A percentile compares a stretch with the other conserved stretches of the same genome.
Conservation (phyloP, 208 protist species). For the Acanthamoeba royreba region DNA sequence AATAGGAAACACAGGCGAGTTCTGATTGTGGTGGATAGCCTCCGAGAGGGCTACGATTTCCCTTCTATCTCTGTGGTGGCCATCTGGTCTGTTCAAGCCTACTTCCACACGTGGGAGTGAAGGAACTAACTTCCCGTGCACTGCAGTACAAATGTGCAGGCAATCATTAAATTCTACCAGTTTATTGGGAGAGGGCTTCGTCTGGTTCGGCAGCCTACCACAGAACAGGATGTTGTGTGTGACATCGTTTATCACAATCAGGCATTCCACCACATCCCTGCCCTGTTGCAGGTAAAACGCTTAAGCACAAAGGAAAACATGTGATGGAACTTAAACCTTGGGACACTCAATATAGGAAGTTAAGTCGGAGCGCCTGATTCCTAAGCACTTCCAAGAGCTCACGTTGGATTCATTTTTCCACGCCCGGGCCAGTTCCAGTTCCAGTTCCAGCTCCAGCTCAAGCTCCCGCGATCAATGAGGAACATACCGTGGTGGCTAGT, state of each 20-base stretch:
- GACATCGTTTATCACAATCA: neutral
- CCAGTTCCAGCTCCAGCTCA: no score
- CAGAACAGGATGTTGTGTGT: neutral
- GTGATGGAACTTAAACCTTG: neutral
- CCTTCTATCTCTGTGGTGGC: neutral
- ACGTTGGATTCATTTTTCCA: neutral
- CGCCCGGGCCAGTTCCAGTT: no score
- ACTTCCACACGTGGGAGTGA: no score
- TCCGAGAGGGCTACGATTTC: neutral
- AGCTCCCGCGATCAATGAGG: no score
- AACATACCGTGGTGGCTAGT: no score
- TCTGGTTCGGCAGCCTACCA: neutral
- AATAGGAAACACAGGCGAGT: no score
- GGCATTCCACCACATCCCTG: neutral
- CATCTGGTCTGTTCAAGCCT: neutral
- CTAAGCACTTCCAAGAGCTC: neutral
- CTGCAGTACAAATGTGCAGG: neutral
- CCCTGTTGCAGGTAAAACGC: neutral
- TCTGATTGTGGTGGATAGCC: neutral
- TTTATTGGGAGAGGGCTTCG: neutral
- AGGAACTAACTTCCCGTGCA: no score
- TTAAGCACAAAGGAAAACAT: neutral
- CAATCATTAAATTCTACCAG: neutral
- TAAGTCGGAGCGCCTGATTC: neutral
- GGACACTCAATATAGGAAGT: neutral